Evolutionary conservation across 305 asterid species (phyloP), one percentile per base, ranked within the genome.

Genomic region (Nicotiana rustica): DNA sequence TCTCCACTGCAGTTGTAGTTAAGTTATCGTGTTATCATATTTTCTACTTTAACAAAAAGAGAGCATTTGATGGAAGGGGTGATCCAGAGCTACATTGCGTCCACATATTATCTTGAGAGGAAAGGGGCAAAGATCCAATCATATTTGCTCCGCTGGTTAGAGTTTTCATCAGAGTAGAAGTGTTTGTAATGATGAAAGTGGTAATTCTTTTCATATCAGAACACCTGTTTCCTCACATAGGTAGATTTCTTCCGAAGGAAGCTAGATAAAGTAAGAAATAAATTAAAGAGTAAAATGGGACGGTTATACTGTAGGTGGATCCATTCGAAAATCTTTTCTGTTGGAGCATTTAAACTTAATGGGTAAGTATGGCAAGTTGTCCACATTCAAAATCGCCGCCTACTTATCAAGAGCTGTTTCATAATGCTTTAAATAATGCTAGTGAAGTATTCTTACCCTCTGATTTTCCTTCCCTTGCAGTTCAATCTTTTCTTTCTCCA

Each of bases 401-500:
- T 0, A 21, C 29, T 49, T 6, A 8, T 29, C 47, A 75, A 52
- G 10, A 75, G 31, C 31, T 52, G 55, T 25, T 75, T 52, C 47
- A 31, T 62, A 52, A 75, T 52, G 47, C 21, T 29, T 19, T 15
- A 4, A 52, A 52, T 52, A 75, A 21, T 75, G 29, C 65, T 52
- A 52, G 29, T 65, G 3, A 59, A 31, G 33, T 61, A 73, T 69
- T 21, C 67, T 52, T 85, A 95, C 99, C 98, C 91, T 93, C 15
- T 87, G 84, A 82, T 88, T 88, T 83, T 90, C 89, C 76, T 90
- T 91, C 86, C 87, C 94, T 85, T 86, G 90, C 80, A 95, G 91
- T 82, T 89, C 90, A 78, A 95, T 88, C 70, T 85, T 81, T 21
- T 83, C 85, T 59, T 83, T 86, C 89, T 91, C 97, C 78, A 93